Base-by-base conservation (phyloP, 106 monocot genomes). In the Alisma plantagoaquatica region DNA sequence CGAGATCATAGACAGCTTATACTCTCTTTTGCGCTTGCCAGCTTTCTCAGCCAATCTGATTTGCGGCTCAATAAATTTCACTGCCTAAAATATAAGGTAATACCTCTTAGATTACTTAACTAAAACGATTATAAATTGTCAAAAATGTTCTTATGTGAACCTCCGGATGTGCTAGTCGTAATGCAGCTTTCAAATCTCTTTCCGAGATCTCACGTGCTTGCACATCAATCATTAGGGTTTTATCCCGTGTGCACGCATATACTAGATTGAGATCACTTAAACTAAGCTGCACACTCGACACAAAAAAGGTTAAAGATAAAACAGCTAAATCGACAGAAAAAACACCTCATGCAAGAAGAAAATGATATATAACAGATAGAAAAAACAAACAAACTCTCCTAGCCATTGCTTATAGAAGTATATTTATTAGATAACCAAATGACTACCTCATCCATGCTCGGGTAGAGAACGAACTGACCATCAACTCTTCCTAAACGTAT, bases 201-300 rank as follows among this genome's bases (percentile, higher is more conserved):
- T 98, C 98, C 24, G 98, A 72, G 43, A 98, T 90, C 71, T 86
- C 98, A 53, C 90, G 78, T 27, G 98, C 98, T 51, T 98, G 98
- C 30, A 89, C 90, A 72, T 98, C 98, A 51, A 98, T 98, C 98
- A 98, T 98, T 44, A 98, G 50, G 50, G 90, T 85, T 62, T 73
- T 90, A 67, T 98, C 98, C 51, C 65, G 44, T 41, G 89, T 85
- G 71, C 98, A 98, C 3, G 98, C 98, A 79, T 98, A 98, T 7
- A 98, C 78, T 73, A 98, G 73, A 54, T 98, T 98, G 38, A 98
- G 85, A 66, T 98, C 98, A 64, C 98, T 90, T 53, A 64, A 60
- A 54, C 76, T 79, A 54, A 86, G 79, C 85, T 86, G 76, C 31
- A 24, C 31, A 35, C 35, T 27, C 10, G 47, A 55, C 22, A 27